These are phyloP conservation scores for Euphorbia tirucalli DNA, from an alignment of 345 rosid species.

Conservation along the genomic window DNA sequence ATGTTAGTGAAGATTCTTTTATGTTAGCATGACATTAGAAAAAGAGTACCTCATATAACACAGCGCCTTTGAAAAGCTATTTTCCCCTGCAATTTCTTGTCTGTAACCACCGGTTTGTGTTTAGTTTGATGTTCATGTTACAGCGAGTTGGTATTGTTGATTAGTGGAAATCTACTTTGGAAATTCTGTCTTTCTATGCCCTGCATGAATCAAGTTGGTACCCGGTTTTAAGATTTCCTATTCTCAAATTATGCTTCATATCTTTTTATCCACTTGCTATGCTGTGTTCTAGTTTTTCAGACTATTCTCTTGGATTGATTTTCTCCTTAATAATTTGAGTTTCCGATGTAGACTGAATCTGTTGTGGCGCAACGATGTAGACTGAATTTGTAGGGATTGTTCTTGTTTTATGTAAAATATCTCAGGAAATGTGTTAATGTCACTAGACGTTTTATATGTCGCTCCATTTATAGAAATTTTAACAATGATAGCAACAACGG, in stretches of 20 bases:
- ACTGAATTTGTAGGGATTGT: too few relatives aligned
- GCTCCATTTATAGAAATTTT: too few relatives aligned
- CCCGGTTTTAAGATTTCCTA: constrained; percentile 6
- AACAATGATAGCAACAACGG: too few relatives aligned
- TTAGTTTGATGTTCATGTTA: constrained; percentile 24
- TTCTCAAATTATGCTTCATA: background rate
- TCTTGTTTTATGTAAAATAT: too few relatives aligned
- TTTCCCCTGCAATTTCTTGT: constrained; percentile 20
- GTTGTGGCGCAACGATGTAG: too few relatives aligned
- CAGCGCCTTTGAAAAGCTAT: constrained; percentile 22
- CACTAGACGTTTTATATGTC: too few relatives aligned
- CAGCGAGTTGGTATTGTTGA: constrained; percentile 23
- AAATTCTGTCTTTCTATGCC: constrained; percentile 15
- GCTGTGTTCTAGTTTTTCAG: background rate
- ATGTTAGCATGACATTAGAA: constrained; percentile 23
- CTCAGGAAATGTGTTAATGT: too few relatives aligned
- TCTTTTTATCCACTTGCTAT: background rate
- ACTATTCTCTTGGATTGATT: background rate
- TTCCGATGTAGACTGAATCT: too few relatives aligned
- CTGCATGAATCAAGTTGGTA: constrained; percentile 29
- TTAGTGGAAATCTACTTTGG: constrained; percentile 23
- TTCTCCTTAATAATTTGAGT: background rate
- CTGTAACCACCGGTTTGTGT: constrained; percentile 27
- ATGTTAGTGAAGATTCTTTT: constrained; percentile 23
- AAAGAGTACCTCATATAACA: constrained; percentile 17